phyloP scores from a whole-genome alignment of 2,329 filamentous ascomycete genomes.

The Penicillium sp. region DNA sequence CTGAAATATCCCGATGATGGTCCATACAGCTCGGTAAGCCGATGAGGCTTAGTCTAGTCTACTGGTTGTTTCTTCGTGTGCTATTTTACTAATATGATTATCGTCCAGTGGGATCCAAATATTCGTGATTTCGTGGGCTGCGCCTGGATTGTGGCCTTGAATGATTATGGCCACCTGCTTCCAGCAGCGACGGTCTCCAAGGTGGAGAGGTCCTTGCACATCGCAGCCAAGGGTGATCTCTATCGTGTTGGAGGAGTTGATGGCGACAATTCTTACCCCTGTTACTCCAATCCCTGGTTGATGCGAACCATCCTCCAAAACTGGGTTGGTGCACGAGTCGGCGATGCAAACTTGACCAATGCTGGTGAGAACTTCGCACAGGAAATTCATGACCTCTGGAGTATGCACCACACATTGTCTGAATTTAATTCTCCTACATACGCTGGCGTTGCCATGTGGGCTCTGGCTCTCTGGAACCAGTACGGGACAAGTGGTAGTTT shows the following conservation, averaged over 20 bases:
- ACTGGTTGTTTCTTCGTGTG: neutral
- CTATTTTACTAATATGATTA: neutral
- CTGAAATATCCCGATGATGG: conserved; percentile 13
- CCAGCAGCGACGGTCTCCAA: conserved; percentile 39
- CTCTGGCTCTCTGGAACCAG: conserved; percentile 58
- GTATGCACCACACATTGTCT: conserved; percentile 55
- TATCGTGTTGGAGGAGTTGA: conserved; percentile 62
- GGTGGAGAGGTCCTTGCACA: conserved; percentile 55
- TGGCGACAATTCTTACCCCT: conserved; percentile 60
- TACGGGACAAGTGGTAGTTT: conserved; percentile 56
- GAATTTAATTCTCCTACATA: conserved; percentile 65
- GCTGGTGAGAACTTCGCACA: conserved; percentile 57
- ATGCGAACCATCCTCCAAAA: conserved; percentile 63
- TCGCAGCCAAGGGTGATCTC: conserved; percentile 57
- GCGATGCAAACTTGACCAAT: conserved; percentile 58
- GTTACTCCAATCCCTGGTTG: conserved; percentile 60
- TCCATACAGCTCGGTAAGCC: conserved; percentile 13
- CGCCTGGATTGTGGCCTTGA: conserved; percentile 19
- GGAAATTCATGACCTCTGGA: conserved; percentile 58
- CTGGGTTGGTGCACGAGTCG: conserved; percentile 56
- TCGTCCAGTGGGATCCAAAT: conserved; percentile 21
- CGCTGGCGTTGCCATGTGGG: conserved; percentile 60
- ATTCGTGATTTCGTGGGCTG: conserved; percentile 20
- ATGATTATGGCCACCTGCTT: conserved; percentile 41
- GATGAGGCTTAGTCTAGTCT: neutral